A percentile compares a stretch with the other conserved stretches of the same genome.
These are phyloP conservation scores for Cydonia oblonga DNA, from an alignment of 331 rosid genomes.

Conservation along the genomic window DNA sequence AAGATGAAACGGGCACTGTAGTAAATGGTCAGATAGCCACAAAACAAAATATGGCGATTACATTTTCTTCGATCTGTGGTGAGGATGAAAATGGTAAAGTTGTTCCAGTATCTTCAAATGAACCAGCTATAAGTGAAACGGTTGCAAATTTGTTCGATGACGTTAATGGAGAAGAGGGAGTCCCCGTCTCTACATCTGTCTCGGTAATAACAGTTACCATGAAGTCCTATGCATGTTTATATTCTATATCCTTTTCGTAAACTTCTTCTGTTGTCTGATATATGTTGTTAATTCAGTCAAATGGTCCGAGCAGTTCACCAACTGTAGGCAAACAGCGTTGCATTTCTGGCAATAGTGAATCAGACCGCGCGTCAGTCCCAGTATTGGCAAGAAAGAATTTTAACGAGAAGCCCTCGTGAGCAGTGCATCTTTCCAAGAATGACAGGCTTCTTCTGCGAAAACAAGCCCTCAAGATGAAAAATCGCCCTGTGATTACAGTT, in stretches of 20 bases:
- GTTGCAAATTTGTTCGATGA: too few species aligned
- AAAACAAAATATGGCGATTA: too few species aligned
- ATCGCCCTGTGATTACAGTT: not conserved
- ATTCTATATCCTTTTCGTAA: not conserved
- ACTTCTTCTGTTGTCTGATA: constrained; percentile 13
- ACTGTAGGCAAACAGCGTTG: constrained; percentile 11
- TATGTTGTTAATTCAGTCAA: constrained; percentile 39
- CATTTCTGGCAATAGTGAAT: constrained; percentile 20
- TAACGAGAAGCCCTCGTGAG: constrained; percentile 24
- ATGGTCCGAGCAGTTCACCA: constrained; percentile 15
- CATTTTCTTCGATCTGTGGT: too few species aligned
- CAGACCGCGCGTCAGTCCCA: constrained; percentile 24
- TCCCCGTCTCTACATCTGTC: not conserved
- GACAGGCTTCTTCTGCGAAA: constrained; percentile 75
- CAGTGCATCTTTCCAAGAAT: constrained; percentile 53
- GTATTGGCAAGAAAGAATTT: constrained; percentile 18
- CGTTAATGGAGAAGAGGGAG: too few species aligned
- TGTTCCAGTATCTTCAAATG: too few species aligned
- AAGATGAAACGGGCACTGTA: not conserved
- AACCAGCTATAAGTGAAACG: too few species aligned
- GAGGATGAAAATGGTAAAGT: too few species aligned
- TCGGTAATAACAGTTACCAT: not conserved
- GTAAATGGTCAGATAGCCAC: not conserved
- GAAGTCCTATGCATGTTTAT: not conserved
- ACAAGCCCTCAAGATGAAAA: constrained; percentile 45